phyloP scores from a whole-genome alignment of 306 rosid species.

The Herpetospermum pedunculosum region DNA sequence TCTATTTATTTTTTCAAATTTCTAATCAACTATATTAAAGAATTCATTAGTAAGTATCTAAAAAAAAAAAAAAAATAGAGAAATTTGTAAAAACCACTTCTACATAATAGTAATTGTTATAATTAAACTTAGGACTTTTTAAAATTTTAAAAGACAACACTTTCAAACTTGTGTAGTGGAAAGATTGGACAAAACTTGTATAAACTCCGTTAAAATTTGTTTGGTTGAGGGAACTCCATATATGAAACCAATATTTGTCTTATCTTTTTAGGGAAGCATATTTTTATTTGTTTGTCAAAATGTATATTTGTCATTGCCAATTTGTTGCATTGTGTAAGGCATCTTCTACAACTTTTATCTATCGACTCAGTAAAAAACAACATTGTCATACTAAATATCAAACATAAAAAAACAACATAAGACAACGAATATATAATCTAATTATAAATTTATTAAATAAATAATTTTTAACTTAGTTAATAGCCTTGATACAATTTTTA shows the following conservation, averaged over 20 bases:
- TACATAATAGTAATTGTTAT: background rate
- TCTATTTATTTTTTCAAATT: too few species aligned
- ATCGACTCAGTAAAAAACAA: background rate
- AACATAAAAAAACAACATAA: background rate
- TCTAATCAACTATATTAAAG: too few species aligned
- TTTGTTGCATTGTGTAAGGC: background rate
- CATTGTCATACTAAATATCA: background rate
- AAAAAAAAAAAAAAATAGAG: too few species aligned
- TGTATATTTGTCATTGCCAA: background rate
- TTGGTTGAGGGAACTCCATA: background rate
- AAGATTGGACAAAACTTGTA: background rate
- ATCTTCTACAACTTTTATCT: background rate
- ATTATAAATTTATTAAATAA: background rate
- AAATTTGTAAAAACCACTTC: too few species aligned
- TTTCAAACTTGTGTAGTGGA: background rate
- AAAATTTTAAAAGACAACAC: background rate
- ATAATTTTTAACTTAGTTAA: too few species aligned
- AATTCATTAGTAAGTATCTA: too few species aligned
- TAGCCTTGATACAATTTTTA: background rate
- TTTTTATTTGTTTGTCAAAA: background rate
- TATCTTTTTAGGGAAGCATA: background rate
- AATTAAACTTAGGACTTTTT: background rate
- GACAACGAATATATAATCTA: background rate
- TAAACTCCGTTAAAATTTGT: background rate
- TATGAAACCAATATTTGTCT: background rate